A percentile compares a stretch with the other conserved stretches of the same genome.
These are phyloP conservation scores for Cytospora leucostoma DNA, from an alignment of 2,329 filamentous ascomycete species.

Conservation along the genomic window DNA sequence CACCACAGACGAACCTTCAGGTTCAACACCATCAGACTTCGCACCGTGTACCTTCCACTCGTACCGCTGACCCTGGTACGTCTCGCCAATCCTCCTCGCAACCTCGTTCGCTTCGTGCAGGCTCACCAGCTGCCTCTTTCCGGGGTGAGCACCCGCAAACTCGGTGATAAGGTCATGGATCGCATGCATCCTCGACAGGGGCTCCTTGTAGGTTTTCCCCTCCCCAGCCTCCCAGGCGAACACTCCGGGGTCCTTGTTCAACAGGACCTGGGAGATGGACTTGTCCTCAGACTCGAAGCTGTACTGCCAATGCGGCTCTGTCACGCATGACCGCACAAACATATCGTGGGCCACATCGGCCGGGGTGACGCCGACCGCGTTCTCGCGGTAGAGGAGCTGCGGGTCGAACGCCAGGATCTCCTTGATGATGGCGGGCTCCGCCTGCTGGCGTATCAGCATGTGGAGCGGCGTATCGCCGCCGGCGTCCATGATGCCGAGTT, in stretches of 20 bases:
- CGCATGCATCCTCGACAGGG: neutral
- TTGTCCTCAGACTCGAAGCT: neutral
- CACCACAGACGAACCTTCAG: neutral
- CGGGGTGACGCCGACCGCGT: conserved; percentile 74
- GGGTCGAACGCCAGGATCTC: conserved; percentile 58
- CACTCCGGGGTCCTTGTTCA: conserved; percentile 17
- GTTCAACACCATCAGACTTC: neutral
- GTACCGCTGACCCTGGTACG: conserved; percentile 20
- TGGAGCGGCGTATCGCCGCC: conserved; percentile 68
- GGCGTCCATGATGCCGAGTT: conserved; percentile 61
- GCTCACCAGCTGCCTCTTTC: conserved; percentile 53
- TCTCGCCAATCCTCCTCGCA: conserved; percentile 34
- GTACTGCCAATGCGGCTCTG: conserved; percentile 12
- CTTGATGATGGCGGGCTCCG: conserved; percentile 41
- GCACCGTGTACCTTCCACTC: conserved; percentile 8
- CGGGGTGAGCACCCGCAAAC: conserved; percentile 34
- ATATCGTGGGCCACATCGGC: conserved; percentile 65
- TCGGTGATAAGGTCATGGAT: conserved; percentile 34
- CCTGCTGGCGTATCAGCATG: conserved; percentile 46
- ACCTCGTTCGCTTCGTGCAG: conserved; percentile 55
- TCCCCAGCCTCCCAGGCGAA: conserved; percentile 22
- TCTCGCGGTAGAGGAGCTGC: conserved; percentile 67
- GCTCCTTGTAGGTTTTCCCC: neutral
- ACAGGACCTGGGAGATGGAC: conserved; percentile 8
- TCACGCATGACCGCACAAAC: conserved; percentile 44